Evolutionary conservation across 805 yeast genomes (phyloP).

Genomic region (Cyberlindnera petersonii): DNA sequence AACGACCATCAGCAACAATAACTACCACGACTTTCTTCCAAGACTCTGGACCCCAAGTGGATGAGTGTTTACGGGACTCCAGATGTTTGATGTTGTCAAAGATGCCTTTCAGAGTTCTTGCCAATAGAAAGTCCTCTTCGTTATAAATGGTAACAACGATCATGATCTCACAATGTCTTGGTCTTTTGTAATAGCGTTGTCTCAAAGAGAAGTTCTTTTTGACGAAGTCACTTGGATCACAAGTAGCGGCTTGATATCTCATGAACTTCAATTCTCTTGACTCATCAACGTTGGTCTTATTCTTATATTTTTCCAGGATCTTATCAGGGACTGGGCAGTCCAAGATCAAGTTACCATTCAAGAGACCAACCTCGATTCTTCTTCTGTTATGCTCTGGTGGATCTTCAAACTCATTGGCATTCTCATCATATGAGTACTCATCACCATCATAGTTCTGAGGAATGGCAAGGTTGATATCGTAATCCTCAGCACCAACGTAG

Average conservation of each 20-base stretch:
- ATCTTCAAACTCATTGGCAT: constrained; percentile 36
- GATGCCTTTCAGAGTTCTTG: constrained; percentile 84
- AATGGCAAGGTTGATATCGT: constrained; percentile 21
- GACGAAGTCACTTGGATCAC: constrained; percentile 75
- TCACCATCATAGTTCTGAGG: constrained; percentile 9
- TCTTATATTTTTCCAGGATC: constrained; percentile 49
- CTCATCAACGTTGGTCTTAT: constrained; percentile 37
- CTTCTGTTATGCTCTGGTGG: constrained; percentile 42
- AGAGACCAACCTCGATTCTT: constrained; percentile 29
- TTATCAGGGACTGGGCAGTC: constrained; percentile 86
- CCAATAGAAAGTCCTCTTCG: constrained; percentile 78
- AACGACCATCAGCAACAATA: constrained; percentile 89
- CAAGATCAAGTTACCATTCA: constrained; percentile 72
- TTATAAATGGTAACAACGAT: constrained; percentile 88
- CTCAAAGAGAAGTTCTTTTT: constrained; percentile 69
- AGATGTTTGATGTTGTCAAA: constrained; percentile 82
- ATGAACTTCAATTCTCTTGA: constrained; percentile 68
- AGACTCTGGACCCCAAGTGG: constrained; percentile 90
- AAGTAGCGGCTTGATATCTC: constrained; percentile 93
- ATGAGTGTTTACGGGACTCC: constrained; percentile 57
- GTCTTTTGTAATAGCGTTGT: constrained; percentile 72
- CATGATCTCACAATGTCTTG: constrained; percentile 80
- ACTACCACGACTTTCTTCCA: constrained; percentile 94
- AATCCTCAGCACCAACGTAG: constrained; percentile 26
- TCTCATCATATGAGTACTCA: constrained; percentile 31